phyloP scores from a whole-genome alignment of 2,329 filamentous ascomycete genomes.

The Fusarium setosum region DNA sequence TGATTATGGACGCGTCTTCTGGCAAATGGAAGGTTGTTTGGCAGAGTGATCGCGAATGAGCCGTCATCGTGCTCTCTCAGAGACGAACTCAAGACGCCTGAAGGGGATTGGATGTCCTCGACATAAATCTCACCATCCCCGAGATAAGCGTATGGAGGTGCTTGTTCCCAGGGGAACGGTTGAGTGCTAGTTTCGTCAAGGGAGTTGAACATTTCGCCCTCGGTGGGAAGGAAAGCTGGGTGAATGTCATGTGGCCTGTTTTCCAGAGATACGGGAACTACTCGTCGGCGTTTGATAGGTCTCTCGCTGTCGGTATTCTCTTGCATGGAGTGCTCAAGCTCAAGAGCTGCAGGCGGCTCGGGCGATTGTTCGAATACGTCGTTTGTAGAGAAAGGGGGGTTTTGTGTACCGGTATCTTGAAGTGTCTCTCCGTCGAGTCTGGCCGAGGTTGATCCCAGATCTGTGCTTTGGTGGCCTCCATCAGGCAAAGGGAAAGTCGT shows the following conservation, averaged over 20 bases:
- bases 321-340: not conserved
- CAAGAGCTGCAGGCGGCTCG: not conserved
- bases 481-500: not conserved
- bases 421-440: not conserved
- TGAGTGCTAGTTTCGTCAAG: not conserved
- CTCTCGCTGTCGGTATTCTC: conserved; percentile 11
- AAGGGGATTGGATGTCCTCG: conserved; percentile 36
- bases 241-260: conserved; percentile 29
- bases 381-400: not conserved
- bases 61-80: conserved; percentile 31
- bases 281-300: conserved; percentile 42
- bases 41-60: conserved; percentile 43
- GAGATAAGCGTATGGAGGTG: conserved; percentile 47
- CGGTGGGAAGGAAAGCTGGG: conserved; percentile 38
- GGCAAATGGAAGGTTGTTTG: conserved; percentile 52
- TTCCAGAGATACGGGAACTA: conserved; percentile 39
- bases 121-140: conserved; percentile 47
- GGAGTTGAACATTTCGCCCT: conserved; percentile 34
- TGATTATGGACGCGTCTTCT: conserved; percentile 56
- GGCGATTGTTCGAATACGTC: not conserved
- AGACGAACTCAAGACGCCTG: conserved; percentile 35
- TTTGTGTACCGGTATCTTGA: not conserved
- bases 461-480: not conserved
- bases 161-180: conserved; percentile 38
- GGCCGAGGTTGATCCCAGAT: not conserved